Evolutionary conservation across 352 stramenopile species (phyloP).

Genomic region (Phytophthora meadii): DNA sequence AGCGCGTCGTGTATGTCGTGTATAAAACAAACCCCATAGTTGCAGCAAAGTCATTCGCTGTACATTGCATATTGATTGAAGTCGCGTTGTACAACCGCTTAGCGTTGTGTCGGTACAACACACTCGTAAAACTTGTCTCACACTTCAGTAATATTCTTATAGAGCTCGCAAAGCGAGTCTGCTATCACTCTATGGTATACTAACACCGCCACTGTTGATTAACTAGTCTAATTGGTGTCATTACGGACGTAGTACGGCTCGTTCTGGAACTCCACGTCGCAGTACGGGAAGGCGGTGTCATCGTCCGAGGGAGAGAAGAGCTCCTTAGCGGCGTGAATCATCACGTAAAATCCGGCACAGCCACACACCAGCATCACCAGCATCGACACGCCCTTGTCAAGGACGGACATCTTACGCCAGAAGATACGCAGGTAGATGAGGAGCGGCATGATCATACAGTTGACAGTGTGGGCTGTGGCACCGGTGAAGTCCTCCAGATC

Average conservation of each 20-base stretch:
- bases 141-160: background rate
- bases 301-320: slow-evolving; percentile 54
- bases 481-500: slow-evolving; percentile 43
- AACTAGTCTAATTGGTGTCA: slow-evolving; percentile 21
- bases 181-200: slow-evolving; percentile 21
- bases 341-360: slow-evolving; percentile 57
- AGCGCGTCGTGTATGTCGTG: background rate
- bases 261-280: slow-evolving; percentile 23
- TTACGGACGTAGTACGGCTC: slow-evolving; percentile 29
- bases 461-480: slow-evolving; percentile 31
- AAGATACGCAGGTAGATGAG: slow-evolving; percentile 36
- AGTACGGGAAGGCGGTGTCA: slow-evolving; percentile 29
- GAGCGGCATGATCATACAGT: slow-evolving; percentile 37
- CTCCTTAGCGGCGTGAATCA: slow-evolving; percentile 53
- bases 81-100: too few relatives aligned
- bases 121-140: too few relatives aligned
- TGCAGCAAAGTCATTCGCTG: too few relatives aligned
- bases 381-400: slow-evolving; percentile 52
- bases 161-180: background rate
- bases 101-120: too few relatives aligned
- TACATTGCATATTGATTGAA: too few relatives aligned
- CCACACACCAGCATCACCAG: slow-evolving; percentile 54
- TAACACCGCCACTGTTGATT: background rate
- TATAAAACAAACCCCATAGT: too few relatives aligned
- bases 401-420: slow-evolving; percentile 46